Evolutionary conservation across 2,329 filamentous ascomycete species (phyloP).

Genomic region (Coniochaeta hoffmannii): DNA sequence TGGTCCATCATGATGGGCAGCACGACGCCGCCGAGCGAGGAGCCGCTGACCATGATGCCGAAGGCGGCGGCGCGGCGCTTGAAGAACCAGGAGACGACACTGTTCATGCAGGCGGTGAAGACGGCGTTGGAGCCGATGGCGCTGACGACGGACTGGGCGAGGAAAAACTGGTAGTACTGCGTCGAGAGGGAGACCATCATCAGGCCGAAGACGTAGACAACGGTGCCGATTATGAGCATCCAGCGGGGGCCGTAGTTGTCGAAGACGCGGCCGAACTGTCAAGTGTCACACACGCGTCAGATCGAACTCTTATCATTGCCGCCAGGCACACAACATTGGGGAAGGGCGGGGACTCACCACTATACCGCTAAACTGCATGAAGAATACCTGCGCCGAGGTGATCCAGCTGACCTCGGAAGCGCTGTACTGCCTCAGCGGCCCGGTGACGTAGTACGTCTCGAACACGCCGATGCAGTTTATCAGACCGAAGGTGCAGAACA

Average conservation of each 20-base stretch:
- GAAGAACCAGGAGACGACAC: slow-evolving; percentile 38
- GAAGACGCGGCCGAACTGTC: slow-evolving; percentile 22
- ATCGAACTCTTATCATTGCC: no score
- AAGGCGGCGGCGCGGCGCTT: slow-evolving; percentile 37
- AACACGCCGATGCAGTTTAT: slow-evolving; percentile 58
- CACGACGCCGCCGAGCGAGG: slow-evolving; percentile 41
- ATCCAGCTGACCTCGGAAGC: slow-evolving; percentile 50
- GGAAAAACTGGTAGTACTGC: slow-evolving; percentile 32
- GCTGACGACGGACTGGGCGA: slow-evolving; percentile 26
- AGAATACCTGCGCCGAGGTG: slow-evolving; percentile 40
- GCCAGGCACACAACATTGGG: no score
- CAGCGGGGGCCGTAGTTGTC: slow-evolving; percentile 53
- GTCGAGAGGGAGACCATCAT: slow-evolving; percentile 50
- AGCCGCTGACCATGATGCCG: slow-evolving; percentile 39
- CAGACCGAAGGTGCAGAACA: slow-evolving; percentile 20
- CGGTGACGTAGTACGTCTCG: slow-evolving; percentile 45
- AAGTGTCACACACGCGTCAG: no score
- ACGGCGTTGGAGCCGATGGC: slow-evolving; percentile 25
- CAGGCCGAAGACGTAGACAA: slow-evolving; percentile 48
- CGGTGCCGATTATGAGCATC: slow-evolving; percentile 42
- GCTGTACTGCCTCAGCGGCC: slow-evolving; percentile 37
- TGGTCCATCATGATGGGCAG: slow-evolving; percentile 52
- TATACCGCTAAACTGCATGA: slow-evolving; percentile 38
- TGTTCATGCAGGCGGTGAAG: slow-evolving; percentile 26
- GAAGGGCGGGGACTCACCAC: slow-evolving; percentile 22